A percentile compares a stretch with the other conserved stretches of the same genome.
Evolutionary conservation across 495 filamentous ascomycete species (phyloP).

Genomic region (Hamigera avellanea): DNA sequence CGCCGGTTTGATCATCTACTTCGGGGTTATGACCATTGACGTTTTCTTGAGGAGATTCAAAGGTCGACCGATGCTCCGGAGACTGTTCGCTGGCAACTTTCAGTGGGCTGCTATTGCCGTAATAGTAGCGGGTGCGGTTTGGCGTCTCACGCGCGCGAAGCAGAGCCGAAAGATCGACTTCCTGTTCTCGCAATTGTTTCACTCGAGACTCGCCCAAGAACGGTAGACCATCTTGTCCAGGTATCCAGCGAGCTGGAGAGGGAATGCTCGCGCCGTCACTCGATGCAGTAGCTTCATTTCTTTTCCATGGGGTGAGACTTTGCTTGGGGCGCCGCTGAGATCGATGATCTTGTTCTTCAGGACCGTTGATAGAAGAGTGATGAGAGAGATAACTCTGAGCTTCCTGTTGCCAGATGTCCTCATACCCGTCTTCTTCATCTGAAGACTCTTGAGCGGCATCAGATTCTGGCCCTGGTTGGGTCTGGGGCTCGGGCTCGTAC

Average conservation of each 20-base stretch:
- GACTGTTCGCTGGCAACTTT: constrained; percentile 11
- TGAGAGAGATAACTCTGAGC: constrained; percentile 22
- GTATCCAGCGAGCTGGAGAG: constrained; percentile 22
- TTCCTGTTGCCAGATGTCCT: constrained; percentile 37
- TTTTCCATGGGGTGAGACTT: constrained; percentile 8
- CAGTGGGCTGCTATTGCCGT: constrained; percentile 25
- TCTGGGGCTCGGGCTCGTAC: constrained; percentile 3
- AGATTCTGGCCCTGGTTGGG: constrained; percentile 4
- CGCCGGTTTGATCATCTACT: constrained; percentile 5
- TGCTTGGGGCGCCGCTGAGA: neutral
- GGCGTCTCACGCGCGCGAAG: constrained; percentile 27
- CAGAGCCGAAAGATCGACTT: constrained; percentile 27
- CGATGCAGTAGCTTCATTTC: constrained; percentile 4
- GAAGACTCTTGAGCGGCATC: constrained; percentile 4
- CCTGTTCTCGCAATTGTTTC: constrained; percentile 24
- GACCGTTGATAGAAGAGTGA: constrained; percentile 5
- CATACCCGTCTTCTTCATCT: constrained; percentile 22
- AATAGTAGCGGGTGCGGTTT: constrained; percentile 30
- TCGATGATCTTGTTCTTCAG: neutral
- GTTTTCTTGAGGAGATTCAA: neutral
- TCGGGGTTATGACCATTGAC: constrained; percentile 3
- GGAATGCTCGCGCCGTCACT: constrained; percentile 9
- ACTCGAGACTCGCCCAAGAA: constrained; percentile 24
- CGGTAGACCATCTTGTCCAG: constrained; percentile 16
- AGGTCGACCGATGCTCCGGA: constrained; percentile 7